A percentile compares a stretch with the other conserved stretches of the same genome.
Conservation (phyloP, 106 monocot genomes). For the Hemerocallis citrina region DNA sequence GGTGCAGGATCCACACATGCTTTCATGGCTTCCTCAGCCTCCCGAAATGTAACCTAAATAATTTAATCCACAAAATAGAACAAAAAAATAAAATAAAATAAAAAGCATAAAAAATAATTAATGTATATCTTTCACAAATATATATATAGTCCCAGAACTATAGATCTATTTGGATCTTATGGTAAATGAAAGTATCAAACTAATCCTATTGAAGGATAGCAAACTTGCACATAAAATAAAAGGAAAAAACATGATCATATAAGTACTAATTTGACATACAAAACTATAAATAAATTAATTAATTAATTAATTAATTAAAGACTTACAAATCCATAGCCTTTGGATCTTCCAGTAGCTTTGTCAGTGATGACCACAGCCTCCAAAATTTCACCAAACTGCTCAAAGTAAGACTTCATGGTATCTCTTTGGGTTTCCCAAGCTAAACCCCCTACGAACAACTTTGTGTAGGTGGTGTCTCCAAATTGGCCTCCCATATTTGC, state of each 20-base stretch:
- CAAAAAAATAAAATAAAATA: too few relatives aligned
- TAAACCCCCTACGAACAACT: slow-evolving; percentile 86
- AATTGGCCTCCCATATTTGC: slow-evolving; percentile 18
- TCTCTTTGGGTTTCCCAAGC: slow-evolving; percentile 89
- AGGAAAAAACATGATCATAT: neutral
- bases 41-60: slow-evolving; percentile 25
- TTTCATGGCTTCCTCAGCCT: slow-evolving; percentile 6
- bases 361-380: slow-evolving; percentile 94
- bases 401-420: slow-evolving; percentile 82
- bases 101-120: too few relatives aligned
- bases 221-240: neutral
- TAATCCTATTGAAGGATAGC: neutral
- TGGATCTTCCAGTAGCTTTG: slow-evolving; percentile 85
- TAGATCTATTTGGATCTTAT: neutral
- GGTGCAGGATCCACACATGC: too few relatives aligned
- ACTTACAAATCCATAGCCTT: slow-evolving; percentile 80
- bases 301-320: neutral
- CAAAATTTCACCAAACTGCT: slow-evolving; percentile 91
- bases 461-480: slow-evolving; percentile 63
- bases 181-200: neutral
- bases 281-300: too few relatives aligned
- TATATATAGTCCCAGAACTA: too few relatives aligned
- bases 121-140: too few relatives aligned
- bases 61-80: too few relatives aligned
- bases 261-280: too few relatives aligned